phyloP scores from a whole-genome alignment of 192 early-diverging fungal genomes.

The Chytriomyces confervae region DNA sequence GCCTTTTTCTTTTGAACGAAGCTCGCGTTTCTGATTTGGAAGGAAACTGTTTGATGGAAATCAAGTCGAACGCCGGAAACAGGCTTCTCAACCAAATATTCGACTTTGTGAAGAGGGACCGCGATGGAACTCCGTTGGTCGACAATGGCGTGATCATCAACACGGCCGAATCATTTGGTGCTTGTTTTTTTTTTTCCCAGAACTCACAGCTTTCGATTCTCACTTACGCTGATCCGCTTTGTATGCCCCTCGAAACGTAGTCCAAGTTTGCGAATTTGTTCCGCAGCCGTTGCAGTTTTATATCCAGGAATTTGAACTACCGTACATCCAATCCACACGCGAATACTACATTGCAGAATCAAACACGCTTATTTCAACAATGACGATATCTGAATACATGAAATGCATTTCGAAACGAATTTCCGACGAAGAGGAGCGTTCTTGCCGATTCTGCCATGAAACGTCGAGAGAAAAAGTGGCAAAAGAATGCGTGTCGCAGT shows the following conservation, averaged over 20 bases:
- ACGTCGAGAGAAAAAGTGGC: constrained; percentile 73
- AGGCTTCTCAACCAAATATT: constrained; percentile 72
- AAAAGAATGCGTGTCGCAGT: constrained; percentile 77
- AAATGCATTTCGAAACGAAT: constrained; percentile 61
- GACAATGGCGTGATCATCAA: constrained; percentile 57
- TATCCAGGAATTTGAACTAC: constrained; percentile 78
- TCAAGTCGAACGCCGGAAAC: constrained; percentile 66
- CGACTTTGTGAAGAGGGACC: constrained; percentile 68
- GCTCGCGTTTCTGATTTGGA: constrained; percentile 79
- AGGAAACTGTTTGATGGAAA: constrained; percentile 65
- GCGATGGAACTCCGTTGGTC: constrained; percentile 65
- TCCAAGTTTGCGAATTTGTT: constrained; percentile 65
- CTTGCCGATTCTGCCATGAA: constrained; percentile 64
- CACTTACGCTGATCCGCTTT: background rate
- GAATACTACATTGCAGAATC: constrained; percentile 76
- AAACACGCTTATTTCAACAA: constrained; percentile 56
- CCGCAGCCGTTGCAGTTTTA: constrained; percentile 75
- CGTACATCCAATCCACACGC: constrained; percentile 69
- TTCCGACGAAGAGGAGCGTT: constrained; percentile 67
- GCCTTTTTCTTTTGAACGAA: constrained; percentile 15
- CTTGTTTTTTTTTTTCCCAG: background rate
- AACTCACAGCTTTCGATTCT: constrained; percentile 3
- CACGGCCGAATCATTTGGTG: constrained; percentile 67
- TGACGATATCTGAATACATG: constrained; percentile 76
- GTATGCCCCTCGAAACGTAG: constrained; percentile 34